These are phyloP conservation scores for Pholiota adiposa DNA, from an alignment of 1,284 basidiomycete species.

Conservation along the genomic window DNA sequence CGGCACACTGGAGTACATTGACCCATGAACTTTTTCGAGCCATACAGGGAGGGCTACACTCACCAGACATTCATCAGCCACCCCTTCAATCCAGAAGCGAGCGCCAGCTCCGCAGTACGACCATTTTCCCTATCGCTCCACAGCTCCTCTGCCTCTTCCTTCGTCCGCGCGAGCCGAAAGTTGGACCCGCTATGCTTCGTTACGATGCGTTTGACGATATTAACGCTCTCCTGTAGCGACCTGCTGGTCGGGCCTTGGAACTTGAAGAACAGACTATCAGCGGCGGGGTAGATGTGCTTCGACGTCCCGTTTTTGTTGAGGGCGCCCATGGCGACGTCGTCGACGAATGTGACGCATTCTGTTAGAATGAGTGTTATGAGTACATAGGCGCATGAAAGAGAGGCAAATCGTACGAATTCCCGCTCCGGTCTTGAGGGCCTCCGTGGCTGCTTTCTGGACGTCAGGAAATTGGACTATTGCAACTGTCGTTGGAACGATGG, in stretches of 20 bases:
- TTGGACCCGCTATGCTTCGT: conserved; percentile 70
- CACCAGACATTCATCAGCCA: conserved; percentile 90
- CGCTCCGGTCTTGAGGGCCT: conserved; percentile 75
- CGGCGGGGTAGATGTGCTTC: conserved; percentile 63
- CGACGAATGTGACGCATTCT: conserved; percentile 83
- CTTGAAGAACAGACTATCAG: conserved; percentile 86
- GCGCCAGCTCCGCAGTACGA: conserved; percentile 70
- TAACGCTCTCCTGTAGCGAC: conserved; percentile 68
- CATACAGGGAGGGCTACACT: too few relatives aligned
- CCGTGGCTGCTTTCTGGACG: conserved; percentile 67
- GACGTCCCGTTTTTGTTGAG: conserved; percentile 70
- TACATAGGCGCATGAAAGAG: neutral
- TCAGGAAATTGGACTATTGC: conserved; percentile 73
- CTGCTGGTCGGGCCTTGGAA: conserved; percentile 74
- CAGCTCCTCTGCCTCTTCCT: conserved; percentile 74
- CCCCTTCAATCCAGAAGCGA: conserved; percentile 61
- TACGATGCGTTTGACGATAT: conserved; percentile 55
- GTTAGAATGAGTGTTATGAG: neutral
- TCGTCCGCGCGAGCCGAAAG: conserved; percentile 70
- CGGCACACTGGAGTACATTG: conserved; percentile 60
- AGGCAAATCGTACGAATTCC: conserved; percentile 69
- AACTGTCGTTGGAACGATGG: conserved; percentile 77
- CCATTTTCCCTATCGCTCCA: conserved; percentile 91
- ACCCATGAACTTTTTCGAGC: neutral
- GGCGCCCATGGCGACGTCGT: conserved; percentile 71